Conservation (phyloP, 75 land plant genomes). For the Larix kaempferi region DNA sequence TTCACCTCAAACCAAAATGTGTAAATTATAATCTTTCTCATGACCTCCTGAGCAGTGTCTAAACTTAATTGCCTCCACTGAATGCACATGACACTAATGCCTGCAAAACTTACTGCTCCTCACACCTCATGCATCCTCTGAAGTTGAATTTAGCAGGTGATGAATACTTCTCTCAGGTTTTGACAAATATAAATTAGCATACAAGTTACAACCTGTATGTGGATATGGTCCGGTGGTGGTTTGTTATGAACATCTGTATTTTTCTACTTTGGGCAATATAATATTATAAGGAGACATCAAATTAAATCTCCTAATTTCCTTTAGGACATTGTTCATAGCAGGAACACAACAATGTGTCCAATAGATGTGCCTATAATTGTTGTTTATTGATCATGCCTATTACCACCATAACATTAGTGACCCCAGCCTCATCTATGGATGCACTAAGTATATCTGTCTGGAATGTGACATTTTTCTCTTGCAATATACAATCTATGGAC, state of each 20-base stretch:
- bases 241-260: background rate
- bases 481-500: too few relatives aligned
- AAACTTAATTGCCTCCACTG: background rate
- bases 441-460: too few relatives aligned
- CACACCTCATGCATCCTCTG: background rate
- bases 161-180: background rate
- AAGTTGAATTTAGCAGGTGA: background rate
- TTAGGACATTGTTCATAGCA: background rate
- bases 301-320: background rate
- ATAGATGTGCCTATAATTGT: background rate
- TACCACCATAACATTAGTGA: too few relatives aligned
- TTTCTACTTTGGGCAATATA: background rate
- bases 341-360: background rate
- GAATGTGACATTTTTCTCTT: too few relatives aligned
- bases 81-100: background rate
- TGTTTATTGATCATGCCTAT: background rate
- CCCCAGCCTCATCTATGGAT: too few relatives aligned
- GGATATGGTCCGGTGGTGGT: background rate
- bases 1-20: background rate
- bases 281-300: background rate
- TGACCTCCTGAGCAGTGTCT: background rate
- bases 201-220: background rate
- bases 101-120: background rate
- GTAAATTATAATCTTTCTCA: background rate
- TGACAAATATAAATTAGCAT: background rate